phyloP scores from a whole-genome alignment of 805 yeast species.

The Brettanomyces anomalus region DNA sequence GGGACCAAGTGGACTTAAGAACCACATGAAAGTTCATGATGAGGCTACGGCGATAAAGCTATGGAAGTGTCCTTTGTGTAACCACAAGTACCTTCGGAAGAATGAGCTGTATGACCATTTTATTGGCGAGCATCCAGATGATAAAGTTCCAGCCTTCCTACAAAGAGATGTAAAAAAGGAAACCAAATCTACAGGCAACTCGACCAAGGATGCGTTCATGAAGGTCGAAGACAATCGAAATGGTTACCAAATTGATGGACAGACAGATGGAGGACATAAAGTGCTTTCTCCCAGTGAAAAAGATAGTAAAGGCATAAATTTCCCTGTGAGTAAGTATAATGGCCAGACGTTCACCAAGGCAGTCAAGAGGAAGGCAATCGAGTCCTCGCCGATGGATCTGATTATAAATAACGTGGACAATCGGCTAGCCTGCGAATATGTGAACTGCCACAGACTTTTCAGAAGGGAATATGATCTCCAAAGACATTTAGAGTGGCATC shows the following conservation, averaged over 20 bases:
- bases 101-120: constrained; percentile 51
- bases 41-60: constrained; percentile 38
- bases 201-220: constrained; percentile 3
- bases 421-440: constrained; percentile 37
- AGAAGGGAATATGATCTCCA: constrained; percentile 37
- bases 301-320: not conserved
- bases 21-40: constrained; percentile 71
- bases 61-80: constrained; percentile 62
- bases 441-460: constrained; percentile 46
- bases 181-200: not conserved
- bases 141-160: constrained; percentile 1
- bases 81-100: constrained; percentile 42
- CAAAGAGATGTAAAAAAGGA: not conserved
- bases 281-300: not conserved
- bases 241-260: not conserved
- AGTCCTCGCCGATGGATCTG: constrained; percentile 26
- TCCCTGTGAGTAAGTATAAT: constrained; percentile 8
- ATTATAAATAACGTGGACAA: constrained; percentile 29
- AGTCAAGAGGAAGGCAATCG: constrained; percentile 21
- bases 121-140: constrained; percentile 29
- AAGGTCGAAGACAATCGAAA: not conserved
- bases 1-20: constrained; percentile 57
- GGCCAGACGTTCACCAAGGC: constrained; percentile 32
- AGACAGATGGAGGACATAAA: not conserved
- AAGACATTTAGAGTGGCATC: constrained; percentile 49